Base-by-base conservation (phyloP, 495 filamentous ascomycete species). In the Parachaetomium inaequale region DNA sequence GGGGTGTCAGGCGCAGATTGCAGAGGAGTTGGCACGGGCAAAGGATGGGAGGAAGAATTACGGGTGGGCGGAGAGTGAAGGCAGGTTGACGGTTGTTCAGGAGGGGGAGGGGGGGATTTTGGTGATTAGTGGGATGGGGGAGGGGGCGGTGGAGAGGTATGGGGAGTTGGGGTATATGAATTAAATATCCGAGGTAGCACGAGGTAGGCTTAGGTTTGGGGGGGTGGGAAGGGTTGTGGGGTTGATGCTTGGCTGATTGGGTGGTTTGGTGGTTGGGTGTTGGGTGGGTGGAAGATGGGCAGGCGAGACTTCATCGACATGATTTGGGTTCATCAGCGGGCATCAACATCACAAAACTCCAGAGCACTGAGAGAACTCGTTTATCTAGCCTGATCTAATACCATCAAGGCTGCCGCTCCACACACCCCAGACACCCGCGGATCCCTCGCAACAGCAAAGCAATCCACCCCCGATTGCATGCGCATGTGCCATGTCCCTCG, bases 21-120 rank as follows among this genome's bases (percentile, higher is more conserved):
- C 49, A 6, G 69, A 71, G 61, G 69, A 71, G 46, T 45, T 66
- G 11, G 54, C 64, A 3, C 53, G 69, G 17, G 53, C 50, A 12
- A 36, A 19, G 12, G 66, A 59, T 19, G 69, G 69, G 26, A 29
- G 58, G n/a, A 67, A 67, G 64, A 71, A 63, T 49, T 65, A 63
- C 26, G 63, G 64, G 23, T 71, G 66, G 66, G 17, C 32, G 11
- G 12, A 28, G 38, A 58, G 32, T 21, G 54, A 67, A 25, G 69
- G 69, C 15, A 46, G 55, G 11, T 45, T 71, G 47, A 64, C 50
- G 0, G 23, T 66, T 0, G 40, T 69, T 25, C 25, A 38, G 38
- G 58, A 51, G 26, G 59, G 64, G 38, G 38, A 38, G 38, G 58
- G 55, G 26, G 59, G 64, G n/a, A 67, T 63, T 7, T 36, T 71